Evolutionary conservation across 441 rosid species (phyloP).

Genomic region (Heliophila coronopifolia): DNA sequence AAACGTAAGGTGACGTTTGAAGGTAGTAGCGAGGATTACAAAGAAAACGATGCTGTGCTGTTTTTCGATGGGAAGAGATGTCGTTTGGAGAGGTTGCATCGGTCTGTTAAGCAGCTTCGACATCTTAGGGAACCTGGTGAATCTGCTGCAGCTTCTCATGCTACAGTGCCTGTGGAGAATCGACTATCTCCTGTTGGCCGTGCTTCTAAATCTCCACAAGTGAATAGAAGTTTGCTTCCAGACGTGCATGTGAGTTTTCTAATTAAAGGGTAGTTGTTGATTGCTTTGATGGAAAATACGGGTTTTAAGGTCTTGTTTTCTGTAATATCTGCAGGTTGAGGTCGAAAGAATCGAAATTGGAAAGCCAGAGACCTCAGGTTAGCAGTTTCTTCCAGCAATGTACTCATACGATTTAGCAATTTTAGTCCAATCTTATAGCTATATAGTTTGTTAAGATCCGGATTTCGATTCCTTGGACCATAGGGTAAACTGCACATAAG

Average conservation of each 20-base stretch:
- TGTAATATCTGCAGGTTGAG: conserved; percentile 41
- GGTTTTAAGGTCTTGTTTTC: background rate
- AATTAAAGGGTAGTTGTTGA: background rate
- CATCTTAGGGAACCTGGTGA: conserved; percentile 62
- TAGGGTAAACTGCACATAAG: background rate
- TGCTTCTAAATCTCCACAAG: conserved; percentile 37
- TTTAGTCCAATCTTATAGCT: background rate
- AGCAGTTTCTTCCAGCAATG: background rate
- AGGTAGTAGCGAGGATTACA: conserved; percentile 80
- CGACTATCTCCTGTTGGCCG: conserved; percentile 47
- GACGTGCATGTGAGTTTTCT: conserved; percentile 44
- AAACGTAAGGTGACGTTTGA: conserved; percentile 69
- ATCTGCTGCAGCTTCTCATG: conserved; percentile 43
- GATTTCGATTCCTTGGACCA: background rate
- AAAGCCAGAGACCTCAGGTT: conserved; percentile 28
- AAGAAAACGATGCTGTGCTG: conserved; percentile 68
- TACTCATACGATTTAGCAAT: background rate
- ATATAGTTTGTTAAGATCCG: background rate
- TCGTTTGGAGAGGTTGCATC: conserved; percentile 67
- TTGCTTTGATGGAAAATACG: conserved; percentile 13
- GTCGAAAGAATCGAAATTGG: conserved; percentile 75
- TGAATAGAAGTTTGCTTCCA: conserved; percentile 37
- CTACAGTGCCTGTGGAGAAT: conserved; percentile 35
- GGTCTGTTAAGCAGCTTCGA: conserved; percentile 68
- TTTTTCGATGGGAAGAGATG: conserved; percentile 67